These are phyloP conservation scores for Oleoguttula mirabilis DNA, from an alignment of 495 filamentous ascomycete genomes.

Conservation along the genomic window DNA sequence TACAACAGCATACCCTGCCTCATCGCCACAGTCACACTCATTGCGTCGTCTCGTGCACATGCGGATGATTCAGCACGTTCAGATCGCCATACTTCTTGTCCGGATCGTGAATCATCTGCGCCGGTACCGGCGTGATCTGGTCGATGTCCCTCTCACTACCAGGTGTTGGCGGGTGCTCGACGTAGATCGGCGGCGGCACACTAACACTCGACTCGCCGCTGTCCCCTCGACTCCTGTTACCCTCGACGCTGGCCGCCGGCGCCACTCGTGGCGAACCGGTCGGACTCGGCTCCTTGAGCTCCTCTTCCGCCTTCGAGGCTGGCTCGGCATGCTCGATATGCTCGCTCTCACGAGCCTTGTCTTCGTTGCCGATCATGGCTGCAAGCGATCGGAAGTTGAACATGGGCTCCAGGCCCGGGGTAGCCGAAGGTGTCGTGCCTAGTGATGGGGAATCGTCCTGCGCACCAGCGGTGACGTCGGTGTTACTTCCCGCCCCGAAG, in stretches of 20 bases:
- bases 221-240: slow-evolving; percentile 18
- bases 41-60: slow-evolving; percentile 13
- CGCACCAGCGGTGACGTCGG: slow-evolving; percentile 16
- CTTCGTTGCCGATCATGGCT: slow-evolving; percentile 65
- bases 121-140: slow-evolving; percentile 20
- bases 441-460: slow-evolving; percentile 5
- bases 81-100: slow-evolving; percentile 28
- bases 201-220: slow-evolving; percentile 18
- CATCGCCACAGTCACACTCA: no score
- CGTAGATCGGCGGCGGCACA: slow-evolving; percentile 19
- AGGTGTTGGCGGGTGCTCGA: slow-evolving; percentile 10
- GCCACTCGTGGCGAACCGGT: neutral
- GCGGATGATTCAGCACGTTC: slow-evolving; percentile 18
- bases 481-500: slow-evolving; percentile 23
- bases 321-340: slow-evolving; percentile 22
- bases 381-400: slow-evolving; percentile 87
- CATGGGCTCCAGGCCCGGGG: slow-evolving; percentile 55
- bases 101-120: slow-evolving; percentile 6
- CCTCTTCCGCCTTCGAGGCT: slow-evolving; percentile 2
- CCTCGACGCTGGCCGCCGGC: neutral
- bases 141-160: slow-evolving; percentile 5
- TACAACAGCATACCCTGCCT: no score
- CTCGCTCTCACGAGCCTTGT: slow-evolving; percentile 26
- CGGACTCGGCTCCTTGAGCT: slow-evolving; percentile 6
- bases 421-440: slow-evolving; percentile 13